Evolutionary conservation across 306 rosid species (phyloP).

Genomic region (Vachellia pachyceras): DNA sequence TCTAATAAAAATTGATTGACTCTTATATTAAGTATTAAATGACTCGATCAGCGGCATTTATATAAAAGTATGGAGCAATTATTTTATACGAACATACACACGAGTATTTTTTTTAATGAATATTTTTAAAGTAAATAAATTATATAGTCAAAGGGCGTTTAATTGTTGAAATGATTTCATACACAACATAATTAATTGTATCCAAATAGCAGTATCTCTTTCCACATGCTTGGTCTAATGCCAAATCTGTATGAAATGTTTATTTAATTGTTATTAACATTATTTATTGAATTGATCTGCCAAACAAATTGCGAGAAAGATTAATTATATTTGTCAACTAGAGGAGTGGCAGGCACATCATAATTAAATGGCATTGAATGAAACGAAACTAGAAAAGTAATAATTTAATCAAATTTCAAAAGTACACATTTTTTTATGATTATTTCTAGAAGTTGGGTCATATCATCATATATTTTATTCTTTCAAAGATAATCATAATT

Average conservation of each 20-base stretch:
- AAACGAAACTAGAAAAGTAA: not conserved
- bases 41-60: not conserved
- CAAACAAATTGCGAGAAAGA: slow-evolving; percentile 14
- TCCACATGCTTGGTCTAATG: not conserved
- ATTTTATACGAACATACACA: not conserved
- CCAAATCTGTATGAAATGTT: slow-evolving; percentile 1
- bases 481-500: not conserved
- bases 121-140: not conserved
- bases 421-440: not conserved
- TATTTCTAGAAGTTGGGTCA: slow-evolving; percentile 20
- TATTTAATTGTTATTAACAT: not conserved
- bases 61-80: not conserved
- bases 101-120: not conserved
- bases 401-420: not conserved
- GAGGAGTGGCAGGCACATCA: not conserved
- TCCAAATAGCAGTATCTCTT: not conserved
- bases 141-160: not conserved
- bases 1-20: too few relatives aligned
- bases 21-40: too few relatives aligned
- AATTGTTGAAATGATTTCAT: not conserved
- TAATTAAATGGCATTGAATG: not conserved
- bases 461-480: not conserved
- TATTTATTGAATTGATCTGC: not conserved
- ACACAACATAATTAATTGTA: not conserved
- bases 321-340: not conserved